Evolutionary conservation across 371 early-diverging fungal species (phyloP).

Genomic region (Batkoa obscura): DNA sequence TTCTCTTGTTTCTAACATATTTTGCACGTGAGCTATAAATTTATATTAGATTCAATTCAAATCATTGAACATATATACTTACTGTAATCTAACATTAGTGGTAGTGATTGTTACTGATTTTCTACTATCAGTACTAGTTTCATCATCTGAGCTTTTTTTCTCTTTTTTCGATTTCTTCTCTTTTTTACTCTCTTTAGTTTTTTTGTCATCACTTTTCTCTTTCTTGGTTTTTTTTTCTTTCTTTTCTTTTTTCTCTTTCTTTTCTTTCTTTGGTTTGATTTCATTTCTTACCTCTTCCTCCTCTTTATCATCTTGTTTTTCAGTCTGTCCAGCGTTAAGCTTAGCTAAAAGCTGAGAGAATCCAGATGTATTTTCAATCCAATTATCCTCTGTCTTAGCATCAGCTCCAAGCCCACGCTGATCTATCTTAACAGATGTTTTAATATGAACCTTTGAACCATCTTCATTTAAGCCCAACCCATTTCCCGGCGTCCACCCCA

Average conservation of each 20-base stretch:
- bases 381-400: constrained; percentile 68
- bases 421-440: constrained; percentile 58
- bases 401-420: constrained; percentile 75
- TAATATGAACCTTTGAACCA: constrained; percentile 58
- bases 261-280: background rate
- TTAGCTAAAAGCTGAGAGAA: constrained; percentile 66
- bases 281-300: no score
- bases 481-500: constrained; percentile 90
- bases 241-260: constrained; percentile 11
- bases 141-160: no score
- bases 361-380: constrained; percentile 80
- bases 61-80: no score
- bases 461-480: constrained; percentile 79
- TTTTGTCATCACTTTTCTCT: constrained; percentile 3
- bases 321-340: constrained; percentile 11
- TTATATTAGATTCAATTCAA: background rate
- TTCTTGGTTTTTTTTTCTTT: constrained; percentile 17
- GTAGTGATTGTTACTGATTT: no score
- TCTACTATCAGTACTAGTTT: no score
- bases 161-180: no score
- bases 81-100: no score
- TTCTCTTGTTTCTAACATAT: background rate
- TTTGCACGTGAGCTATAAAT: background rate
- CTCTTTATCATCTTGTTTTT: no score
- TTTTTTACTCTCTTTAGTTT: no score